Conservation (phyloP, 1,284 basidiomycete species). For the Afroboletus lepidellus region DNA sequence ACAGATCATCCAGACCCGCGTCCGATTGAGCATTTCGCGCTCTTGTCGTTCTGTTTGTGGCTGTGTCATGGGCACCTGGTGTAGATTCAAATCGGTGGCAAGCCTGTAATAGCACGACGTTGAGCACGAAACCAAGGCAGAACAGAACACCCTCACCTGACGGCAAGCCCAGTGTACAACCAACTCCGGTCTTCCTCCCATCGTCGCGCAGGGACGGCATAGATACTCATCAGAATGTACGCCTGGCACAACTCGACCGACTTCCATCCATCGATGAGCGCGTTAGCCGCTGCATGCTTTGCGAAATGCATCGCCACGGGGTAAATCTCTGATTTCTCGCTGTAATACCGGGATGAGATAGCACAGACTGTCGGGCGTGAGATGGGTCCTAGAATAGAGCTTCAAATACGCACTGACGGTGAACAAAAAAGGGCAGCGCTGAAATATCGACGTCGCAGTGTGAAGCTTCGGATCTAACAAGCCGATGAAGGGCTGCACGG, state of each 20-base stretch:
- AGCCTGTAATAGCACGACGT: conserved; percentile 41
- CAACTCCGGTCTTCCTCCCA: conserved; percentile 86
- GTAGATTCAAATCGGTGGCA: conserved; percentile 83
- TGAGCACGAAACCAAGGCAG: too few relatives aligned
- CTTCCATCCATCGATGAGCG: conserved; percentile 80
- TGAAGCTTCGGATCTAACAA: conserved; percentile 73
- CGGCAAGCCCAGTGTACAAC: conserved; percentile 78
- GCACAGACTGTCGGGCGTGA: conserved; percentile 60
- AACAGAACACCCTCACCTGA: conserved; percentile 58
- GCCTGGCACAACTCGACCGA: conserved; percentile 58
- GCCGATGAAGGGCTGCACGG: conserved; percentile 63
- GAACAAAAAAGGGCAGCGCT: conserved; percentile 78
- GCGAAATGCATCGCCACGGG: conserved; percentile 87
- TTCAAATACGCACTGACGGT: conserved; percentile 63
- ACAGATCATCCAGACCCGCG: conserved; percentile 83
- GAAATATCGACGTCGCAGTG: conserved; percentile 68
- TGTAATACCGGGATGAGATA: conserved; percentile 72
- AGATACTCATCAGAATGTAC: conserved; percentile 75
- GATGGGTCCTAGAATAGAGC: neutral
- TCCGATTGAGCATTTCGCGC: conserved; percentile 78
- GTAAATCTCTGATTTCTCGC: conserved; percentile 75
- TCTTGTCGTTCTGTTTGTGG: conserved; percentile 65
- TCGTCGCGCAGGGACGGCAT: conserved; percentile 70
- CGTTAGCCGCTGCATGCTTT: conserved; percentile 75
- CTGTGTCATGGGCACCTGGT: conserved; percentile 61